Evolutionary conservation across 139 green algal genomes (phyloP).

Genomic region (Micractinium sp.): DNA sequence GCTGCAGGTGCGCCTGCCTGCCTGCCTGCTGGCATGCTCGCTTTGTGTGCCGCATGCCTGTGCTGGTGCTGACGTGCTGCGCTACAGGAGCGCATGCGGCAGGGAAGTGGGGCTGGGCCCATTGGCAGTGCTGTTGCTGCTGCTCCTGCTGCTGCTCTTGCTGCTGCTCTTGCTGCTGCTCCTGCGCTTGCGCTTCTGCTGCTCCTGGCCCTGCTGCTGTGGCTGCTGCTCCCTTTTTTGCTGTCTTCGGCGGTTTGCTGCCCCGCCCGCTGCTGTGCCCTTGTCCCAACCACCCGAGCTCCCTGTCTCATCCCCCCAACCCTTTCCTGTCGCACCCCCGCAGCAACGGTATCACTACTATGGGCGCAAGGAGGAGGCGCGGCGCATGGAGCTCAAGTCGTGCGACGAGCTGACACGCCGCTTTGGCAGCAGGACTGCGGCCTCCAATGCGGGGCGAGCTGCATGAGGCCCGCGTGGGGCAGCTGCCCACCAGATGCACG

Average conservation of each 20-base stretch:
- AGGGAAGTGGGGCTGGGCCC: too few species aligned
- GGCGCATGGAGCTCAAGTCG: slow-evolving; percentile 32
- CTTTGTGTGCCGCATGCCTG: neutral
- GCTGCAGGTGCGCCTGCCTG: slow-evolving; percentile 5
- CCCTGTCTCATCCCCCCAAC: neutral
- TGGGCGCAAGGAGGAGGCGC: slow-evolving; percentile 33
- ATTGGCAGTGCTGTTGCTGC: too few species aligned
- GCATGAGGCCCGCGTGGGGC: neutral
- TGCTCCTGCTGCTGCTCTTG: too few species aligned
- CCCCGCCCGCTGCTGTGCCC: neutral
- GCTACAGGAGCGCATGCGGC: neutral
- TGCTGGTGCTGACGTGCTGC: neutral
- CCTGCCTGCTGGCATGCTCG: neutral
- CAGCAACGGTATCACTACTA: slow-evolving; percentile 50
- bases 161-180: neutral
- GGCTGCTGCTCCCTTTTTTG: neutral
- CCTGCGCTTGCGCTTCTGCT: too few species aligned
- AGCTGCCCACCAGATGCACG: neutral
- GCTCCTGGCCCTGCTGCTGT: neutral
- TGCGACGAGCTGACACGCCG: slow-evolving; percentile 36
- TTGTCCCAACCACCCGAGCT: neutral
- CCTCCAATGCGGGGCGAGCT: too few species aligned
- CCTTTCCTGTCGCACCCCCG: neutral
- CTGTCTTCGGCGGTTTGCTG: neutral
- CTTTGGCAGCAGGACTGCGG: slow-evolving; percentile 9